Evolutionary conservation across 192 early-diverging fungal genomes (phyloP).

Genomic region (Rhizoclosmatium sp.): DNA sequence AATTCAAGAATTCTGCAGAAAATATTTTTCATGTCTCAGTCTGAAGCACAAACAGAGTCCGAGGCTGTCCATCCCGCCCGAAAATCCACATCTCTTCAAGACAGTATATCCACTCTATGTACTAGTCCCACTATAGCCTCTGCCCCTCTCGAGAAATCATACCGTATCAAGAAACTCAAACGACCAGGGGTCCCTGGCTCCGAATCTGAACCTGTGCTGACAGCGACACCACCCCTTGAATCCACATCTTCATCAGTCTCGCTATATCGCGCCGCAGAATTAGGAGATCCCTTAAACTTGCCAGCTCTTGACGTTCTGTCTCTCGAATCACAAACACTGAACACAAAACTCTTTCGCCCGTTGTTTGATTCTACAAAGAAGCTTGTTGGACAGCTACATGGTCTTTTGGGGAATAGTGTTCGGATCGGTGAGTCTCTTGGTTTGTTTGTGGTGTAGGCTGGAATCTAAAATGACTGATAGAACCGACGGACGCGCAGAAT

Average conservation of each 20-base stretch:
- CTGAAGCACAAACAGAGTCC: no score
- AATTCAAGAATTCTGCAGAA: no score
- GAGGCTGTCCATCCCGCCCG: background rate
- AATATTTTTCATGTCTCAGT: no score
- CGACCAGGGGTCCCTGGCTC: background rate
- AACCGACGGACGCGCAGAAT: constrained; percentile 25
- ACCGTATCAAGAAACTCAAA: background rate
- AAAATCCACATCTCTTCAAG: background rate
- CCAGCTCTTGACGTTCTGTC: background rate
- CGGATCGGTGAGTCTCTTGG: constrained; percentile 18
- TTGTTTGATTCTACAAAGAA: constrained; percentile 25
- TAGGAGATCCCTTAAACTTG: background rate
- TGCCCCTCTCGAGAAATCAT: background rate
- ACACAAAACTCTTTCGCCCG: constrained; percentile 16
- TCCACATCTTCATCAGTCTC: background rate
- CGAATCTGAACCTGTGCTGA: background rate
- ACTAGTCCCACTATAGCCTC: background rate
- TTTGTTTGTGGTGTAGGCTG: background rate
- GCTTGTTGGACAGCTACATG: constrained; percentile 25
- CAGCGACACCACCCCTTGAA: background rate
- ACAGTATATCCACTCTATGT: constrained; percentile 1
- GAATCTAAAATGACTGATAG: background rate
- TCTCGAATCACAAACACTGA: background rate
- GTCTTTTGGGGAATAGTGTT: constrained; percentile 5
- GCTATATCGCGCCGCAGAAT: background rate